phyloP scores from a whole-genome alignment of 1,284 basidiomycete genomes.

The Ganoderma boninense region DNA sequence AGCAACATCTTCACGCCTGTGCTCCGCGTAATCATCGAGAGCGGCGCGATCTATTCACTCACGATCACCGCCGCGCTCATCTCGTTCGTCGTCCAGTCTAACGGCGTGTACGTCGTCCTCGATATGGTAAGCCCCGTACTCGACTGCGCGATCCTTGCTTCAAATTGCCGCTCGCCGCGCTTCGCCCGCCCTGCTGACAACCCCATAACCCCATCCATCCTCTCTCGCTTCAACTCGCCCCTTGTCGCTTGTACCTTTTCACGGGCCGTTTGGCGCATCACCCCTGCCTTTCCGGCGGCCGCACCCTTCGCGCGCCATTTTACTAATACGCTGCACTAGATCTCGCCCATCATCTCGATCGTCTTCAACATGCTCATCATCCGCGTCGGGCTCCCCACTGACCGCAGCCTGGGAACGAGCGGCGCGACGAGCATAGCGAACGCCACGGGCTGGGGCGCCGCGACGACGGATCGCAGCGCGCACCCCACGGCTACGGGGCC shows the following conservation, averaged over 20 bases:
- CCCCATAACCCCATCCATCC: too few species aligned
- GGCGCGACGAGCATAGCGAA: not conserved
- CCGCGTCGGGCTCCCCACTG: conserved; percentile 33
- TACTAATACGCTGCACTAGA: conserved; percentile 18
- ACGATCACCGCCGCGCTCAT: conserved; percentile 44
- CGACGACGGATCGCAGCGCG: conserved; percentile 10
- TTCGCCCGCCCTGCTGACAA: not conserved
- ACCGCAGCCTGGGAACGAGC: conserved; percentile 15
- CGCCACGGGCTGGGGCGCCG: not conserved
- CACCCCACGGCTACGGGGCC: conserved; percentile 4
- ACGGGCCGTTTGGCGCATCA: too few species aligned
- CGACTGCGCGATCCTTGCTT: not conserved
- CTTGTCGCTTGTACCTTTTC: not conserved
- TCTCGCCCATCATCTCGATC: conserved; percentile 43
- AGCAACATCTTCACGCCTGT: conserved; percentile 37
- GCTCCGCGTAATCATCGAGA: conserved; percentile 44
- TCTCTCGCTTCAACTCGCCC: too few species aligned
- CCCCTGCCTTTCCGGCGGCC: too few species aligned
- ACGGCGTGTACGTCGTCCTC: conserved; percentile 45
- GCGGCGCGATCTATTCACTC: conserved; percentile 43
- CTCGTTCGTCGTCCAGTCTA: conserved; percentile 40
- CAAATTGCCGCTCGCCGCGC: not conserved
- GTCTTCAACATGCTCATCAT: conserved; percentile 43
- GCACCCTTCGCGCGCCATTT: too few species aligned
- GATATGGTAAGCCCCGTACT: conserved; percentile 40